Conservation (phyloP, 805 yeast genomes). For the Debaryomyces hansenii region DNA sequence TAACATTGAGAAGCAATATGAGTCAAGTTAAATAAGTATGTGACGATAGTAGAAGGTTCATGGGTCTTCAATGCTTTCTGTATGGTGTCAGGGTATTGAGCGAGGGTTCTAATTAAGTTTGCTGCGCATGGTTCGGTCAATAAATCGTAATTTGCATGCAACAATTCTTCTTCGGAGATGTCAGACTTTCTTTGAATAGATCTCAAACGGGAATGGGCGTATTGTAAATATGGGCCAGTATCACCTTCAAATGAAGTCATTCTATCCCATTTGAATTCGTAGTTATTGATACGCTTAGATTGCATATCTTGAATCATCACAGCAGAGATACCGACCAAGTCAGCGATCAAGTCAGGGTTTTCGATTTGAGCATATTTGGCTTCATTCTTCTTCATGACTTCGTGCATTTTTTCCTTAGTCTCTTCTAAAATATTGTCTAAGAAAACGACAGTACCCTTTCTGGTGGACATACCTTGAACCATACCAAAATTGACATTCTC, state of each 20-base stretch:
- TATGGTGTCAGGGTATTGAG: constrained; percentile 89
- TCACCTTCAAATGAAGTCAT: constrained; percentile 99
- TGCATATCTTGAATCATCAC: constrained; percentile 99
- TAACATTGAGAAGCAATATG: constrained; percentile 96
- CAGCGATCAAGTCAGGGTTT: constrained; percentile 93
- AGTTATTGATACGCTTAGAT: constrained; percentile 93
- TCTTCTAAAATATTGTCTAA: constrained; percentile 90
- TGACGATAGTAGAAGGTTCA: constrained; percentile 93
- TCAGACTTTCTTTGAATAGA: constrained; percentile 87
- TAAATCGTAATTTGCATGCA: constrained; percentile 56
- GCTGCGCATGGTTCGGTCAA: constrained; percentile 72
- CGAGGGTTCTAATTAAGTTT: constrained; percentile 70
- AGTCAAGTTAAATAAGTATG: constrained; percentile 86
- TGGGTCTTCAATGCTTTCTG: constrained; percentile 78
- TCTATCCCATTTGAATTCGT: constrained; percentile 96
- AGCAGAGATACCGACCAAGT: constrained; percentile 92
- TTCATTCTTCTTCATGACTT: constrained; percentile 91
- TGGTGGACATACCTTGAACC: constrained; percentile 98
- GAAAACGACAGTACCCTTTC: constrained; percentile 98
- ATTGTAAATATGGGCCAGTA: constrained; percentile 98
- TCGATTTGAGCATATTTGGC: constrained; percentile 89
- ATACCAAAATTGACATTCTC: constrained; percentile 92
- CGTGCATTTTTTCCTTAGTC: constrained; percentile 91
- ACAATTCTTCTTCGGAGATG: constrained; percentile 39
- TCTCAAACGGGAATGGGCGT: constrained; percentile 95